phyloP scores from a whole-genome alignment of 148 eudicot species.

The Pharnaceum exiguum region DNA sequence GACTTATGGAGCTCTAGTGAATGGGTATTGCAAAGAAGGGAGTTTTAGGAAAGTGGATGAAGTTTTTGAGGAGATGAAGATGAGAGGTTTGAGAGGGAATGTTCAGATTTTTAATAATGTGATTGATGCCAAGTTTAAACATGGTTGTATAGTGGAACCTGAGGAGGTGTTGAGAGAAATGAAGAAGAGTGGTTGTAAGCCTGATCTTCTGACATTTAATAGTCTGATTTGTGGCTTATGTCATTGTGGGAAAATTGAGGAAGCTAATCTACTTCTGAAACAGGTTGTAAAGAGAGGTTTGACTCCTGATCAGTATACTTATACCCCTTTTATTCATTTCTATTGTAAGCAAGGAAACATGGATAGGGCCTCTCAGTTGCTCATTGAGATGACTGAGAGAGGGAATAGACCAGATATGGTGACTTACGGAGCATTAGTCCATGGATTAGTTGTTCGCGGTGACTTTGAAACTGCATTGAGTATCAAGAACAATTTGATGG shows the following conservation, averaged over 20 bases:
- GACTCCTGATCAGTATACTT: conserved; percentile 56
- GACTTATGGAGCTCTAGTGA: conserved; percentile 77
- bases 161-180: conserved; percentile 41
- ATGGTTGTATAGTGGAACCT: conserved; percentile 46
- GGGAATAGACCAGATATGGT: conserved; percentile 66
- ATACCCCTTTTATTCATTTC: conserved; percentile 63
- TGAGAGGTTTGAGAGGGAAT: conserved; percentile 55
- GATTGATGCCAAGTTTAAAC: conserved; percentile 52
- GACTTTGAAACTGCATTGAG: conserved; percentile 63
- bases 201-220: conserved; percentile 75
- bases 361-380: conserved; percentile 56
- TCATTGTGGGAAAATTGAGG: conserved; percentile 49
- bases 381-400: conserved; percentile 56
- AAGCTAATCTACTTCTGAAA: conserved; percentile 55
- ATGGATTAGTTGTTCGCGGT: conserved; percentile 70
- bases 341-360: conserved; percentile 57
- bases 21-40: conserved; percentile 59
- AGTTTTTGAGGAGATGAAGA: conserved; percentile 63
- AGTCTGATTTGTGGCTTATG: conserved; percentile 54
- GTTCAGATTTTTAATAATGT: conserved; percentile 59
- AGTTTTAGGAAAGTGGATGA: conserved; percentile 51
- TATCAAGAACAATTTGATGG: conserved; percentile 62
- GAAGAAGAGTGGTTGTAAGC: conserved; percentile 46
- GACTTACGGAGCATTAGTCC: conserved; percentile 78
- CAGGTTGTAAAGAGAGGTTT: conserved; percentile 42